Evolutionary conservation across 2,329 filamentous ascomycete genomes (phyloP).

Genomic region (Zopfia rhizophila): DNA sequence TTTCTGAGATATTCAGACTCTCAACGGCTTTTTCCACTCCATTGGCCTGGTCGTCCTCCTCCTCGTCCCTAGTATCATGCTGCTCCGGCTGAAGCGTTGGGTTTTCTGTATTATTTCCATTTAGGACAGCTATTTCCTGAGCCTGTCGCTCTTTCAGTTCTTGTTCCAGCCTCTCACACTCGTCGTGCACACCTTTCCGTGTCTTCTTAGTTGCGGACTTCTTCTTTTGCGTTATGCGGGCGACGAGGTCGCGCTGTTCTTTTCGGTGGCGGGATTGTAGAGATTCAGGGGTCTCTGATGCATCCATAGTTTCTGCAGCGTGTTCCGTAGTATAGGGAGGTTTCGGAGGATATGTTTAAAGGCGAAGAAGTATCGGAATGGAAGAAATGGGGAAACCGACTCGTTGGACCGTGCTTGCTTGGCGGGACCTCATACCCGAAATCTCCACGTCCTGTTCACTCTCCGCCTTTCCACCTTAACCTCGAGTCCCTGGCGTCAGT

Average conservation of each 20-base stretch:
- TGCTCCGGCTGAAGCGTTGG: conserved; percentile 16
- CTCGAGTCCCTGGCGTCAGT: too few relatives aligned
- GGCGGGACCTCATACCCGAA: too few relatives aligned
- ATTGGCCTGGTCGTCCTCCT: conserved; percentile 22
- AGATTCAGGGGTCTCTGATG: conserved; percentile 70
- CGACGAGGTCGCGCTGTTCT: conserved; percentile 87
- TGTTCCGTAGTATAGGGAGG: too few relatives aligned
- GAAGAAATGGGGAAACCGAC: too few relatives aligned
- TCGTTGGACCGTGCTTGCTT: too few relatives aligned
- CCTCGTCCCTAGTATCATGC: conserved; percentile 4
- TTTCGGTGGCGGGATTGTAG: conserved; percentile 84
- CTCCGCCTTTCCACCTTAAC: too few relatives aligned
- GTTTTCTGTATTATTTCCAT: conserved; percentile 46
- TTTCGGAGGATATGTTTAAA: too few relatives aligned
- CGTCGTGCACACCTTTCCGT: conserved; percentile 69
- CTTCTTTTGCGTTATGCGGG: conserved; percentile 91
- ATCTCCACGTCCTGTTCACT: too few relatives aligned
- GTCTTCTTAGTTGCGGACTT: conserved; percentile 91
- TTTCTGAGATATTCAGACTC: conserved; percentile 25
- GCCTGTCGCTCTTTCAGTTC: conserved; percentile 67
- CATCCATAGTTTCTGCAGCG: conserved; percentile 24
- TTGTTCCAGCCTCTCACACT: conserved; percentile 68
- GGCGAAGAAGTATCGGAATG: too few relatives aligned
- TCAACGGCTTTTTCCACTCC: conserved; percentile 26
- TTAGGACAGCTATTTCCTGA: conserved; percentile 59